Conservation (phyloP, 1,139 yeast genomes). For the Ashbya aceris region DNA sequence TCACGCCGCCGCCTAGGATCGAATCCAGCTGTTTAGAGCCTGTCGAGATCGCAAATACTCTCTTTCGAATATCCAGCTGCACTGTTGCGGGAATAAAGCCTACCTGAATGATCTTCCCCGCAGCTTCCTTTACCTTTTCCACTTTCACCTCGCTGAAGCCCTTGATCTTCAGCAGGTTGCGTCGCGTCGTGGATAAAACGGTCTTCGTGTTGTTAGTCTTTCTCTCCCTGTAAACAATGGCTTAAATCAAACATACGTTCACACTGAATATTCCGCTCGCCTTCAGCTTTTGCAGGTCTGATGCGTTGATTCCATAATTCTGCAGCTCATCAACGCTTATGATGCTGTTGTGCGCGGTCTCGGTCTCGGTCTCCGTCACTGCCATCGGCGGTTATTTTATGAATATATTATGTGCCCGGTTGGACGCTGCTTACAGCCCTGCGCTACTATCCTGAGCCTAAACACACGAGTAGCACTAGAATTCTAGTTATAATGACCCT, state of each 20-base stretch:
- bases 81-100: constrained; percentile 49
- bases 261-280: constrained; percentile 47
- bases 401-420: too few relatives aligned
- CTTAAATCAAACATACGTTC: constrained; percentile 32
- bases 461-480: too few relatives aligned
- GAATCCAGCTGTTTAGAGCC: constrained; percentile 48
- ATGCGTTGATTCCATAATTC: constrained; percentile 47
- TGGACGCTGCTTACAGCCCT: too few relatives aligned
- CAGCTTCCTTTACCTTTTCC: constrained; percentile 55
- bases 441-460: too few relatives aligned
- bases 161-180: constrained; percentile 44
- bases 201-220: constrained; percentile 30
- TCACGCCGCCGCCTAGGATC: constrained; percentile 49
- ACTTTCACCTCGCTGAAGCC: constrained; percentile 52
- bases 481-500: too few relatives aligned
- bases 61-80: constrained; percentile 41
- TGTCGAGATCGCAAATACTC: constrained; percentile 41
- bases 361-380: constrained; percentile 9
- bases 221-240: not conserved
- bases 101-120: constrained; percentile 39
- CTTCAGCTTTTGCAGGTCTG: constrained; percentile 46
- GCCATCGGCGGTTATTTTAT: constrained; percentile 1
- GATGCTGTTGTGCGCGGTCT: constrained; percentile 19
- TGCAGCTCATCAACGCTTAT: constrained; percentile 47
- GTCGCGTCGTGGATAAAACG: constrained; percentile 44